Conservation (phyloP, 139 green algal species). For the Coccomyxa sp. region DNA sequence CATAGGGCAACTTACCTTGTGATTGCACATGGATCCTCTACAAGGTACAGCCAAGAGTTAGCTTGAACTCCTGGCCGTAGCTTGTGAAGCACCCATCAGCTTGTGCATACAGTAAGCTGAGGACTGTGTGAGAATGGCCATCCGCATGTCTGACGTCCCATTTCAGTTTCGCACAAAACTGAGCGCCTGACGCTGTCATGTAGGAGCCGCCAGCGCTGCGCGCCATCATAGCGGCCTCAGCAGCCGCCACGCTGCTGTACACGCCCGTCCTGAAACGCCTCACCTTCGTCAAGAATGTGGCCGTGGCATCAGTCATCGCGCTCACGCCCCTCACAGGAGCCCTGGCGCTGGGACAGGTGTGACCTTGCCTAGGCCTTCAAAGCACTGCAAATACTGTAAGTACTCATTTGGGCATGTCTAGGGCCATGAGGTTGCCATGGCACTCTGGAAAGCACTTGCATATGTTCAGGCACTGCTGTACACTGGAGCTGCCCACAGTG, state of each 20-base stretch:
- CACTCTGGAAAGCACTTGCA: background rate
- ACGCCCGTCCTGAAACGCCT: constrained; percentile 63
- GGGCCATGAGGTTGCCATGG: background rate
- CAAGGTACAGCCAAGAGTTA: background rate
- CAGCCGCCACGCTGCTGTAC: constrained; percentile 52
- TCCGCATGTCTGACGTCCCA: background rate
- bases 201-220: constrained; percentile 39
- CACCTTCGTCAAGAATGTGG: constrained; percentile 56
- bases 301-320: constrained; percentile 57
- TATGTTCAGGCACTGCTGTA: background rate
- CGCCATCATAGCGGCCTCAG: constrained; percentile 41
- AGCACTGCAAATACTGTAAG: constrained; percentile 2
- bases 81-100: background rate
- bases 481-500: background rate
- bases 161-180: background rate
- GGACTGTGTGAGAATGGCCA: background rate
- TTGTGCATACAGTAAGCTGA: background rate
- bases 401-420: constrained; percentile 1
- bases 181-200: background rate
- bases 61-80: background rate
- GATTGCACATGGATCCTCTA: background rate
- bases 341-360: constrained; percentile 40
- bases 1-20: too few species aligned
- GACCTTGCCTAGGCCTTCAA: background rate
- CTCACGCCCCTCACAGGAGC: constrained; percentile 43